Conservation (phyloP, 1,139 yeast genomes). For the Kodamaea arcana region DNA sequence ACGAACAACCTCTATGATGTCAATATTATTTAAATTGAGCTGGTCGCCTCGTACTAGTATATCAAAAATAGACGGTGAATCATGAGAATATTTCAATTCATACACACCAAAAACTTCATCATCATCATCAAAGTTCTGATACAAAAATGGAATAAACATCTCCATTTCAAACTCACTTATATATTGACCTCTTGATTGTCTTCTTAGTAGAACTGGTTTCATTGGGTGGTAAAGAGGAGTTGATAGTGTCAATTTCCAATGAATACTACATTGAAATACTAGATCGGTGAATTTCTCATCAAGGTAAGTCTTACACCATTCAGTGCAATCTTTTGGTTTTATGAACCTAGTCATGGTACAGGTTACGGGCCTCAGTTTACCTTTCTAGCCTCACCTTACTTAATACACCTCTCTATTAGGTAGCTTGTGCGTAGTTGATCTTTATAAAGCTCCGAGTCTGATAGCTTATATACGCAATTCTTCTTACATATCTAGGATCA, state of each 20-base stretch:
- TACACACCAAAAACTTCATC: too few species aligned
- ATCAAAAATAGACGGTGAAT: not conserved
- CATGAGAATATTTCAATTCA: not conserved
- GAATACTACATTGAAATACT: not conserved
- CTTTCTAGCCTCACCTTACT: too few species aligned
- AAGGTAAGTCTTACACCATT: not conserved
- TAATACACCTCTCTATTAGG: too few species aligned
- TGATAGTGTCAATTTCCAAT: not conserved
- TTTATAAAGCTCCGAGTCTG: too few species aligned
- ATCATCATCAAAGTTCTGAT: too few species aligned
- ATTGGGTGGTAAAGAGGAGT: not conserved
- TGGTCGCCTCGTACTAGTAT: not conserved
- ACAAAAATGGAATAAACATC: not conserved
- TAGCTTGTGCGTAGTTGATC: too few species aligned
- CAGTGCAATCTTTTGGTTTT: slow-evolving; percentile 1
- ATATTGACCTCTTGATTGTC: not conserved
- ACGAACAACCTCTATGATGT: not conserved
- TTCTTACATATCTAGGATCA: too few species aligned
- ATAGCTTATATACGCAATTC: too few species aligned
- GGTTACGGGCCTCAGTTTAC: too few species aligned
- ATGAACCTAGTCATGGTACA: not conserved
- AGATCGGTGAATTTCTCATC: not conserved
- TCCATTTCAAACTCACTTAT: too few species aligned
- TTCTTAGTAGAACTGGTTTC: not conserved
- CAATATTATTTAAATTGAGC: not conserved